Evolutionary conservation across 305 asterid genomes (phyloP), one percentile per base, ranked within the genome.

Genomic region (Withania somnifera): DNA sequence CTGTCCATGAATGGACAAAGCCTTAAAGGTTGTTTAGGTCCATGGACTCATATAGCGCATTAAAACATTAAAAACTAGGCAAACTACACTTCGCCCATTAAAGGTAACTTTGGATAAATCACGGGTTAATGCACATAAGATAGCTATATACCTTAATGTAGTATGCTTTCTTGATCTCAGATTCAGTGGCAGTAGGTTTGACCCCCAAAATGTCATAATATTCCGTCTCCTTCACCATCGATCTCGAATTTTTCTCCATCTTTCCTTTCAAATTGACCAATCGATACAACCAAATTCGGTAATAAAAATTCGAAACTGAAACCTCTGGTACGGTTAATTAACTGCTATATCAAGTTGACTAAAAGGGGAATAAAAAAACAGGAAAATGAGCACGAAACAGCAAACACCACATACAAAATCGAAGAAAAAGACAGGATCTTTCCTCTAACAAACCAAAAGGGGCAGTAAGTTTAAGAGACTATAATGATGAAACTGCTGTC

Each of bases 161-260:
- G 86, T 93, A 95, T 58, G 99, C 99, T 81, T 95, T 95, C 84
- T 94, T 94, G 68, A 93, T 92, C 86, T 95, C 95, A 51, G 91
- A 81, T 87, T 93, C 99, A 0, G 98, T 89, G 15, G 98, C 99
- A 47, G 90, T 86, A 53, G 99, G 97, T 89, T 91, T 89, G 79
- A 95, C 98, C 32, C 98, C 99, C 83, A 95, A 87, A 85, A 92
- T 93, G 85, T 95, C 98, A 82, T 95, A 95, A 84, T 90, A 95
- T 67, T 91, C 98, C 6, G 93, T 92, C 86, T 95, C 99, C 91
- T 93, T 95, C 94, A 93, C 99, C 97, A 93, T 95, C 80, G 88
- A 82, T 53, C 45, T 58, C 2, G 15, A 77, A 5, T 47, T 1
- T 54, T 54, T 56, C 10, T 30, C 13, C 24, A 30, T 28, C n/a